phyloP scores from a whole-genome alignment of 2,329 filamentous ascomycete species.

The Pestalotiopsis sp. region DNA sequence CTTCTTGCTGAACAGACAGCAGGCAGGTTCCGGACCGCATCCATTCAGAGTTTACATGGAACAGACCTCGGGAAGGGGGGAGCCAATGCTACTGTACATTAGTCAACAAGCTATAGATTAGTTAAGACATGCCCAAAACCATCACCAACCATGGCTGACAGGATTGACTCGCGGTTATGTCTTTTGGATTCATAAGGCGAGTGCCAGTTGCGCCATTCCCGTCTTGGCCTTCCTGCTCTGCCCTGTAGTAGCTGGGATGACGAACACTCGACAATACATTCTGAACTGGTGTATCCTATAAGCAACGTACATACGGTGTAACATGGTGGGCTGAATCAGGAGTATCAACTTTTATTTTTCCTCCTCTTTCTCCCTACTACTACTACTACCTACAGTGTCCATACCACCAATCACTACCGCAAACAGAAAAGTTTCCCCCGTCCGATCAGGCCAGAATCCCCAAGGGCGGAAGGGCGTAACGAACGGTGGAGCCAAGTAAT shows the following conservation, averaged over 20 bases:
- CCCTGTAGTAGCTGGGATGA: neutral
- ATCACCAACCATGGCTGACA: neutral
- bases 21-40: neutral
- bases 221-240: neutral
- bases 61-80: neutral
- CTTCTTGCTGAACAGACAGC: neutral
- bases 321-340: neutral
- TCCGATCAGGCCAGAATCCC: neutral
- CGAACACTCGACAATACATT: no score
- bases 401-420: neutral
- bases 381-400: neutral
- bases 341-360: neutral
- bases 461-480: neutral
- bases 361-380: neutral
- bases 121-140: neutral
- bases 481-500: neutral
- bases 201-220: slow-evolving; percentile 2
- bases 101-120: neutral
- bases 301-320: no score
- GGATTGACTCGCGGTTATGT: neutral
- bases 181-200: neutral
- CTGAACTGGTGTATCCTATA: no score
- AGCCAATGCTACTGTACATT: neutral
- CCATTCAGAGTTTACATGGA: neutral
- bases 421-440: neutral